These are phyloP conservation scores for Fusarium pseudograminearum DNA, from an alignment of 2,329 filamentous ascomycete genomes.

Conservation along the genomic window DNA sequence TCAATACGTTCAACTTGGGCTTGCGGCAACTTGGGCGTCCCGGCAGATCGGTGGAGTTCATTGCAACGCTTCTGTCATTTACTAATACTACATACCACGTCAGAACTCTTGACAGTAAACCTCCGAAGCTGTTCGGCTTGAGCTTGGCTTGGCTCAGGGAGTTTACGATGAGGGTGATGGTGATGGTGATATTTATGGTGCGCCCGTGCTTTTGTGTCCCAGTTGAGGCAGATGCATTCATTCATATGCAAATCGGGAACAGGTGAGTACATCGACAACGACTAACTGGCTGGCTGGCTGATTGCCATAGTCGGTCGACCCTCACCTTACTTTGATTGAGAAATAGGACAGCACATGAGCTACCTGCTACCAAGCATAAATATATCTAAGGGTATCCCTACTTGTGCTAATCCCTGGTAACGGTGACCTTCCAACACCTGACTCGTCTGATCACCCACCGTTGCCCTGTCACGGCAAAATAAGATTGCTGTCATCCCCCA, in stretches of 20 bases:
- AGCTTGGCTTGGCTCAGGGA: conserved; percentile 15
- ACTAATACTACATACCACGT: conserved; percentile 8
- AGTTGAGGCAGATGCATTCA: not conserved
- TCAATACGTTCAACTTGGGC: not conserved
- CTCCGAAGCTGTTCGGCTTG: conserved; percentile 29
- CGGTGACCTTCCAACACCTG: conserved; percentile 28
- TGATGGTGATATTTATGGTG: not conserved
- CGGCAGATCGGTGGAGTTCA: conserved; percentile 40
- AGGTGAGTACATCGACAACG: not conserved
- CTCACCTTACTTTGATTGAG: not conserved
- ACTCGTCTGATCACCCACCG: conserved; percentile 33
- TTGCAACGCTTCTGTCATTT: not conserved
- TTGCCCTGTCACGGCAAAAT: conserved; percentile 20
- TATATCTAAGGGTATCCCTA: conserved; percentile 25
- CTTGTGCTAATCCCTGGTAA: conserved; percentile 19
- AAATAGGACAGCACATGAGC: not conserved
- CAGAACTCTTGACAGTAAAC: conserved; percentile 20
- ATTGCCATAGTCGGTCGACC: not conserved
- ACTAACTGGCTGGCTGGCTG: not conserved
- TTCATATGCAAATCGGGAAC: not conserved
- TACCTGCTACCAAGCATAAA: not conserved
- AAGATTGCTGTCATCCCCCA: conserved; percentile 30
- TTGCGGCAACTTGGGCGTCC: conserved; percentile 10
- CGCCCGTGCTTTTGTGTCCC: not conserved
- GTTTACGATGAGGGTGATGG: not conserved